Evolutionary conservation across 2,329 filamentous ascomycete species (phyloP).

Genomic region (Pestalotiopsis sp.): DNA sequence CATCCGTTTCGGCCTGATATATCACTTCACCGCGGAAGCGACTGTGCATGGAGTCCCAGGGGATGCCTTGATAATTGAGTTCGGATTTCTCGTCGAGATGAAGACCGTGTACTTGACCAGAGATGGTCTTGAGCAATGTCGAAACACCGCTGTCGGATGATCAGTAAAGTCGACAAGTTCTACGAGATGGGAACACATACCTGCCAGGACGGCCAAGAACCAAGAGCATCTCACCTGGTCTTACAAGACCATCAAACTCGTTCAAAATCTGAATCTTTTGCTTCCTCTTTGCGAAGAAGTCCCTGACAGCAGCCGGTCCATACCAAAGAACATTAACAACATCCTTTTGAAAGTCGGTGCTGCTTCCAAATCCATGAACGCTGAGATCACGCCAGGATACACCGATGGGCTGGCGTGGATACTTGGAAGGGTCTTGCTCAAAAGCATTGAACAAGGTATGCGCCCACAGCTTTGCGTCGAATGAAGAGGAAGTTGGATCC

Average conservation of each 20-base stretch:
- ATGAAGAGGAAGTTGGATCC: slow-evolving; percentile 45
- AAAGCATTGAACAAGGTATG: slow-evolving; percentile 46
- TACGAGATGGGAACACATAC: slow-evolving; percentile 3
- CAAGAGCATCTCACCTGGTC: slow-evolving; percentile 53
- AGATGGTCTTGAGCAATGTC: slow-evolving; percentile 60
- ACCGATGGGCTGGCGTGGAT: slow-evolving; percentile 38
- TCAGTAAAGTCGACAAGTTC: neutral
- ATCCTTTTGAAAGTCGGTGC: slow-evolving; percentile 38
- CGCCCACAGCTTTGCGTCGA: slow-evolving; percentile 48
- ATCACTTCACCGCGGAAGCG: slow-evolving; percentile 58
- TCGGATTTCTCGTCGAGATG: slow-evolving; percentile 43
- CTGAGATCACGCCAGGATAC: slow-evolving; percentile 40
- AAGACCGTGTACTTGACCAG: slow-evolving; percentile 55
- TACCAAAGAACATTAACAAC: slow-evolving; percentile 31
- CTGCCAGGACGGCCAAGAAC: slow-evolving; percentile 48
- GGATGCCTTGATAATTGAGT: slow-evolving; percentile 52
- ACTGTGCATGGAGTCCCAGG: slow-evolving; percentile 37
- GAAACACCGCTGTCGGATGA: slow-evolving; percentile 45
- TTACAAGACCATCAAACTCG: slow-evolving; percentile 55
- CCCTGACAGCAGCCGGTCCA: slow-evolving; percentile 20
- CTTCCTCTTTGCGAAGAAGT: slow-evolving; percentile 25
- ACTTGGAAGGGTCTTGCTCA: slow-evolving; percentile 35
- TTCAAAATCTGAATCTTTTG: slow-evolving; percentile 50
- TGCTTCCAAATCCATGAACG: slow-evolving; percentile 39
- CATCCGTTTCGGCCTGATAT: slow-evolving; percentile 67